Evolutionary conservation across 129 eudicot species (phyloP), one percentile per base, ranked within the genome.

Genomic region (Flaveria trinervia): DNA sequence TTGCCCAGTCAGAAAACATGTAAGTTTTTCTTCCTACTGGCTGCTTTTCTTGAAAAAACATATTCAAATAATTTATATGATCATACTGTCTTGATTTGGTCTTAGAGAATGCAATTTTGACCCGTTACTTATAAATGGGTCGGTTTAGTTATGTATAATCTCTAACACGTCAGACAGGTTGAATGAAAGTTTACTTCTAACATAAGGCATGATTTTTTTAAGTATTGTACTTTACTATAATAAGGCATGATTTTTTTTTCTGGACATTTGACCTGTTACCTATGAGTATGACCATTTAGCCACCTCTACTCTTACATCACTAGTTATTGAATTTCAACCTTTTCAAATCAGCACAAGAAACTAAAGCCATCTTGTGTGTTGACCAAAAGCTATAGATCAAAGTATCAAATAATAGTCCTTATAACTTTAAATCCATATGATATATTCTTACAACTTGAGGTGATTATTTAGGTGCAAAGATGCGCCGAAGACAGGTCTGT

Each of bases 1-100:
- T 12, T 92, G 97, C 66, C 96, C 96, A 2, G 97, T 89, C 28
- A 84, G 90, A 65, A 92, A 92, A 85, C 97, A 92, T 86, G 97
- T 92, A 83, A 17, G 69, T 60, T 43, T 46, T 76, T 71, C 54
- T 67, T 77, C 54, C 74, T 39, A 8, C 9, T 39, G 9, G 55
- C 68, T 79, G 44, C 65, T 72, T 64, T 79, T 11, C 15, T 68
- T 68, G 23, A 77, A 56, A 55, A 20, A 39, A 10, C n/a, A 20
- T 45, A 15, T 50, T 3, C 46, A 51, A 28, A 30, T 16, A 52
- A 52, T 9, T 52, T 39, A 33, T 9, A 15, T 36, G 41, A 14
- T 20, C 22, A 20, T 64, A 30, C 22, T 15, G 22, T 59, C 41
- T 14, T 39, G 11, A 17, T 72, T n/a, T 55, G 67, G 66, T 70